These are phyloP conservation scores for Flaveria floridana DNA, from an alignment of 140 eudicot genomes.

Conservation along the genomic window DNA sequence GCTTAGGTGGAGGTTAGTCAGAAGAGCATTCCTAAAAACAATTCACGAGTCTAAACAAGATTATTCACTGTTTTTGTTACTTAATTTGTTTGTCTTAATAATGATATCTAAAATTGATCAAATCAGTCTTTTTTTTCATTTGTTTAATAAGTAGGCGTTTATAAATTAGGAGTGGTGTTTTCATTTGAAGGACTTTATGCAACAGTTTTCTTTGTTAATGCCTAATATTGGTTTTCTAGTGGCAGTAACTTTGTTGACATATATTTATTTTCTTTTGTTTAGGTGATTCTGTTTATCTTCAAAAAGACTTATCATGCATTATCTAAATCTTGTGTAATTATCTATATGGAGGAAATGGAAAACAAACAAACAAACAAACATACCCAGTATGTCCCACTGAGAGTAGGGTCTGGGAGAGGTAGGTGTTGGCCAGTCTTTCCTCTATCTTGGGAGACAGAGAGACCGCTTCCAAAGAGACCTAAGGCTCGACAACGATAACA, in stretches of 20 bases:
- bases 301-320: neutral
- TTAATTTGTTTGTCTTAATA: neutral
- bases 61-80: neutral
- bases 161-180: neutral
- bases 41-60: neutral
- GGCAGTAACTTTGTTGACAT: neutral
- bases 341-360: neutral
- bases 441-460: too few species aligned
- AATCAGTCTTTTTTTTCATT: neutral
- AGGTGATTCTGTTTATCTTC: neutral
- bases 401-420: too few species aligned
- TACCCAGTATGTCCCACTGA: too few species aligned
- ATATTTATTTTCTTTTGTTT: neutral
- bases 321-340: neutral
- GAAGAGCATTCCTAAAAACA: neutral
- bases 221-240: neutral
- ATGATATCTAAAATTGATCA: neutral
- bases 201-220: neutral
- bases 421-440: too few species aligned
- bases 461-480: too few species aligned
- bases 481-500: too few species aligned
- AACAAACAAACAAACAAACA: too few species aligned
- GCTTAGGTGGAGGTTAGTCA: neutral
- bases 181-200: neutral
- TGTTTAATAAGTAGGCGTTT: neutral